Evolutionary conservation across 495 filamentous ascomycete species (phyloP).

Genomic region (Staphylotrichum longicolle): DNA sequence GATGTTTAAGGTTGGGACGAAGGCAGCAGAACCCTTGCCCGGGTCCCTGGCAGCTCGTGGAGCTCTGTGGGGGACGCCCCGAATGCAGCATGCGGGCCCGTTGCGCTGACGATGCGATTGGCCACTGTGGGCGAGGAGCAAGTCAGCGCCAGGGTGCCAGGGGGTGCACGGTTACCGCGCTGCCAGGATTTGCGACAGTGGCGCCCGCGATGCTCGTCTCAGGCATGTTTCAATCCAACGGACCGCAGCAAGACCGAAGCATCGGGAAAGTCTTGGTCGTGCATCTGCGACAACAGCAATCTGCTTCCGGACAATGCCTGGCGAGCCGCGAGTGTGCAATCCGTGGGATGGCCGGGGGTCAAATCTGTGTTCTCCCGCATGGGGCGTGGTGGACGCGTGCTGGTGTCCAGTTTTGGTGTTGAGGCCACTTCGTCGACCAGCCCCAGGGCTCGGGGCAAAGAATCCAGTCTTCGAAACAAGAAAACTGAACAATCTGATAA

Average conservation of each 20-base stretch:
- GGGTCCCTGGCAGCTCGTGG: constrained; percentile 26
- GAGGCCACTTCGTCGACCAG: too few relatives aligned
- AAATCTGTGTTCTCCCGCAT: too few relatives aligned
- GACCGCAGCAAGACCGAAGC: constrained; percentile 26
- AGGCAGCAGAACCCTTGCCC: constrained; percentile 28
- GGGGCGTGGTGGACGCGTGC: too few relatives aligned
- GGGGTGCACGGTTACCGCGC: constrained; percentile 19
- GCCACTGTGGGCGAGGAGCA: constrained; percentile 29
- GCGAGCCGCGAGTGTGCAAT: not conserved
- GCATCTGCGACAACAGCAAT: constrained; percentile 24
- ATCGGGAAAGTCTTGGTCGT: constrained; percentile 16
- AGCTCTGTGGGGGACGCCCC: constrained; percentile 9
- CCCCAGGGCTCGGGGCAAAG: too few relatives aligned
- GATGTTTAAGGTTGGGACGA: constrained; percentile 41
- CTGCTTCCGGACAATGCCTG: constrained; percentile 22
- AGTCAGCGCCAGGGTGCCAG: constrained; percentile 18
- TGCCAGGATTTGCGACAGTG: constrained; percentile 31
- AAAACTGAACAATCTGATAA: too few relatives aligned
- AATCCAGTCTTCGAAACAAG: too few relatives aligned
- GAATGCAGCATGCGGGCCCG: constrained; percentile 5
- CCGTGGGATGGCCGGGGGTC: not conserved
- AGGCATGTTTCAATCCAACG: constrained; percentile 37
- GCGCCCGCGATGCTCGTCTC: constrained; percentile 34
- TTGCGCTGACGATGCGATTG: constrained; percentile 10
- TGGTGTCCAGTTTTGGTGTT: too few relatives aligned